A percentile compares a stretch with the other conserved stretches of the same genome.
Evolutionary conservation across 768 basidiomycete genomes (phyloP).

Genomic region (Antrodiella citrinella): DNA sequence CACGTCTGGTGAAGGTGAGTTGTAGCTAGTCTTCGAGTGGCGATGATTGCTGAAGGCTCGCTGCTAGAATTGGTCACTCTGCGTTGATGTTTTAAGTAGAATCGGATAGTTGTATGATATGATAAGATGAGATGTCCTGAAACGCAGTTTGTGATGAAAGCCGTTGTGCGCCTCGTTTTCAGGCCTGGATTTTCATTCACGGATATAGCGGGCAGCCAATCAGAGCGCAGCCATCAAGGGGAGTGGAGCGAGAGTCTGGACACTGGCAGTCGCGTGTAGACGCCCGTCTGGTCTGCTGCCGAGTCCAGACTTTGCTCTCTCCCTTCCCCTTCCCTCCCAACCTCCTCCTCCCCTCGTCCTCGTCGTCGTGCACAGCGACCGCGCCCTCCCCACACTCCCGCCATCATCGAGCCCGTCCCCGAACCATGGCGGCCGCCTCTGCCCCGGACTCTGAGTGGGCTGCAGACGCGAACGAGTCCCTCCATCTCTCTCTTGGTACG

Average conservation of each 20-base stretch:
- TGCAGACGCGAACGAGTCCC: slow-evolving; percentile 66
- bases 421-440: background rate
- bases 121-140: too few relatives aligned
- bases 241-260: background rate
- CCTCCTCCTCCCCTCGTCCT: too few relatives aligned
- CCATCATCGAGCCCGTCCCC: background rate
- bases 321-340: too few relatives aligned
- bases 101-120: too few relatives aligned
- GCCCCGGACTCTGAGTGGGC: slow-evolving; percentile 43
- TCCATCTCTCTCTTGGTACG: slow-evolving; percentile 69
- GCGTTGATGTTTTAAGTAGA: slow-evolving; percentile 22
- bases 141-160: too few relatives aligned
- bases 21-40: background rate
- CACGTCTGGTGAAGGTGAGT: slow-evolving; percentile 71
- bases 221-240: too few relatives aligned
- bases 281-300: background rate
- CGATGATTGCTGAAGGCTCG: slow-evolving; percentile 12
- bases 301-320: too few relatives aligned
- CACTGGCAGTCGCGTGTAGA: too few relatives aligned
- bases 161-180: too few relatives aligned
- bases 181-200: too few relatives aligned
- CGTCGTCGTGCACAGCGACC: background rate
- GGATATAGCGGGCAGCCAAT: too few relatives aligned
- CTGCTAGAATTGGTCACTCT: slow-evolving; percentile 49
- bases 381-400: background rate